These are phyloP conservation scores for Retiboletus flavoniger DNA, from an alignment of 1,284 basidiomycete genomes.

Conservation along the genomic window DNA sequence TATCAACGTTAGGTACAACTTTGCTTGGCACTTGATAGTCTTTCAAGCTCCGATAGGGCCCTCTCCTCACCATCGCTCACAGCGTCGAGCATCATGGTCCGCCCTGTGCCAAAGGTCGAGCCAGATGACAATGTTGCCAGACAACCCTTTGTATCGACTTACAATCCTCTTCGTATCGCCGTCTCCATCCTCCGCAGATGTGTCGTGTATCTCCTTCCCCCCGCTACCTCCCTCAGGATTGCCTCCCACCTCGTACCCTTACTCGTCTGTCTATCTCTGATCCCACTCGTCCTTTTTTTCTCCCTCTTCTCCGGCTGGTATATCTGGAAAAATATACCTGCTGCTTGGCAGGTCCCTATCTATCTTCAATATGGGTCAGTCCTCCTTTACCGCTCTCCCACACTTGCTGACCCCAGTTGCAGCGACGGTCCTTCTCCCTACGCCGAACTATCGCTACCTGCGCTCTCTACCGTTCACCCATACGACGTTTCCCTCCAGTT, in stretches of 20 bases:
- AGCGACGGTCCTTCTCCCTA: slow-evolving; percentile 67
- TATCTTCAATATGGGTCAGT: slow-evolving; percentile 76
- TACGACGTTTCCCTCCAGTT: slow-evolving; percentile 71
- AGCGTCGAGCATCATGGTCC: slow-evolving; percentile 26
- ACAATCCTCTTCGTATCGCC: slow-evolving; percentile 2
- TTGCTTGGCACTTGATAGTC: neutral
- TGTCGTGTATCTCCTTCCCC: slow-evolving; percentile 39
- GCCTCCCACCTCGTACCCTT: slow-evolving; percentile 62
- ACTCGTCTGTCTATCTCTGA: slow-evolving; percentile 53
- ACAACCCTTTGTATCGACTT: neutral
- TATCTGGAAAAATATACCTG: slow-evolving; percentile 68
- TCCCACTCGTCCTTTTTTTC: slow-evolving; percentile 59
- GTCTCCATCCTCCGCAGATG: slow-evolving; percentile 5
- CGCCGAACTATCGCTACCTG: slow-evolving; percentile 50
- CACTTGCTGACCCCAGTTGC: slow-evolving; percentile 8
- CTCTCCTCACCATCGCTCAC: slow-evolving; percentile 9
- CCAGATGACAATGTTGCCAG: slow-evolving; percentile 9
- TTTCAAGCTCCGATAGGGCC: slow-evolving; percentile 27
- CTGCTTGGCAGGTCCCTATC: slow-evolving; percentile 62
- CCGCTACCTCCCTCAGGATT: slow-evolving; percentile 43
- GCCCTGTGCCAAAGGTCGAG: slow-evolving; percentile 26
- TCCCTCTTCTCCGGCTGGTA: slow-evolving; percentile 65
- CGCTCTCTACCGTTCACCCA: slow-evolving; percentile 55
- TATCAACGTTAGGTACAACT: neutral
- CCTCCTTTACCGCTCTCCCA: neutral